Base-by-base conservation (phyloP, 2,329 filamentous ascomycete genomes). In the Tolypocladium amazonense region DNA sequence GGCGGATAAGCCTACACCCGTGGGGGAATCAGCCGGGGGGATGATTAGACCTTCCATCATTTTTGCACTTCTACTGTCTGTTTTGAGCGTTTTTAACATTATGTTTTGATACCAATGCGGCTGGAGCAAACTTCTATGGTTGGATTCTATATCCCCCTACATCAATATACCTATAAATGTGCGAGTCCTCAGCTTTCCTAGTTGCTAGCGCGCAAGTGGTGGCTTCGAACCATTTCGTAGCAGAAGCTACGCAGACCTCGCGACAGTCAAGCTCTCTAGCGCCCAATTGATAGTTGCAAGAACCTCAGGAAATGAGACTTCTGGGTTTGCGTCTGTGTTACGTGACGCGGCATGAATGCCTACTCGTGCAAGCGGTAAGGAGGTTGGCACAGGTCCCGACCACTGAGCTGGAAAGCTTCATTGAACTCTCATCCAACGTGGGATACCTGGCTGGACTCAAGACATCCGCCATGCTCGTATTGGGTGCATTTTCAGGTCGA, bases 401-500 rank as follows among this genome's bases (percentile, higher is more conserved):
- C 0, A 66, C 86, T n/a, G n/a, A n/a, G n/a, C n/a, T 62, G 69
- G 75, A 60, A 74, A 79, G 39, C 62, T 39, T 39, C 38, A 4
- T 87, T 50, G 77, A 79, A 39, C 77, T 88, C 3, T 70, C 74
- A 33, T 77, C 82, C 3, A 73, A 84, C 33, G 75, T 85, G 18
- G 79, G 82, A 63, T 76, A 80, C 63, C 80, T 82, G 68, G 78
- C 81, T 2, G 71, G 76, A 33, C 80, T 81, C 1, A 76, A 76
- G 59, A 82, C 79, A 23, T 77, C 79, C 60, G 77, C 77, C 53
- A 81, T 84, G 78, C 76, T 81, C 4, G 77, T 84, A 62, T 85
- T 81, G 67, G 79, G 84, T 2, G 79, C 82, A 30, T 83, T 87
- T 63, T 86, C 83, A 78, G 77, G 39, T 86, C 83, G 58, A 79